phyloP scores from a whole-genome alignment of 495 filamentous ascomycete species.

The Terfezia boudieri region DNA sequence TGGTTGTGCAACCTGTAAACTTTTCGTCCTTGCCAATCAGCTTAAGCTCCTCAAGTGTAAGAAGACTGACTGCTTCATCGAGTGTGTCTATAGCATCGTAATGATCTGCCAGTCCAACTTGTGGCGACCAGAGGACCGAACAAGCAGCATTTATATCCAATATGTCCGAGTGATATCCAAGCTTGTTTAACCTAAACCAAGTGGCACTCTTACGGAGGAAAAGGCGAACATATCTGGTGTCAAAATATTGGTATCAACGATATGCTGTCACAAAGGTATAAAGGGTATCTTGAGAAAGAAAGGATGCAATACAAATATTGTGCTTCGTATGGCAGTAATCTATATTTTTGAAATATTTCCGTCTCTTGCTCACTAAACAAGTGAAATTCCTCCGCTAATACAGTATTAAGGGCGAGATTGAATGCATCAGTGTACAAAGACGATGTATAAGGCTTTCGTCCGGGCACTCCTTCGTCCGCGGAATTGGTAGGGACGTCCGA shows the following conservation, averaged over 20 bases:
- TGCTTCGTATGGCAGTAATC: slow-evolving; percentile 52
- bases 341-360: slow-evolving; percentile 58
- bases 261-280: not conserved
- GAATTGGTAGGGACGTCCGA: no score
- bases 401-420: slow-evolving; percentile 76
- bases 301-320: slow-evolving; percentile 49
- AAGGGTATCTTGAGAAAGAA: not conserved
- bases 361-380: slow-evolving; percentile 66
- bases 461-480: no score
- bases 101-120: slow-evolving; percentile 44
- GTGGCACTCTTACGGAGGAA: slow-evolving; percentile 87
- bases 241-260: not conserved
- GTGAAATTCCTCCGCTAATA: slow-evolving; percentile 71
- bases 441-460: slow-evolving; percentile 22
- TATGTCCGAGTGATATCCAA: slow-evolving; percentile 69
- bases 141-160: slow-evolving; percentile 45
- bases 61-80: slow-evolving; percentile 63
- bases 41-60: slow-evolving; percentile 73
- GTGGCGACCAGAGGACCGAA: slow-evolving; percentile 28
- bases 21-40: slow-evolving; percentile 65
- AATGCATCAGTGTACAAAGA: slow-evolving; percentile 97
- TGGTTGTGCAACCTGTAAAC: slow-evolving; percentile 62
- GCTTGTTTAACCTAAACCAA: slow-evolving; percentile 64
- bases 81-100: slow-evolving; percentile 48
- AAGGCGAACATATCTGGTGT: slow-evolving; percentile 56